A percentile compares a stretch with the other conserved stretches of the same genome.
Conservation (phyloP, 208 protist species). For the Acanthamoeba triangularis region DNA sequence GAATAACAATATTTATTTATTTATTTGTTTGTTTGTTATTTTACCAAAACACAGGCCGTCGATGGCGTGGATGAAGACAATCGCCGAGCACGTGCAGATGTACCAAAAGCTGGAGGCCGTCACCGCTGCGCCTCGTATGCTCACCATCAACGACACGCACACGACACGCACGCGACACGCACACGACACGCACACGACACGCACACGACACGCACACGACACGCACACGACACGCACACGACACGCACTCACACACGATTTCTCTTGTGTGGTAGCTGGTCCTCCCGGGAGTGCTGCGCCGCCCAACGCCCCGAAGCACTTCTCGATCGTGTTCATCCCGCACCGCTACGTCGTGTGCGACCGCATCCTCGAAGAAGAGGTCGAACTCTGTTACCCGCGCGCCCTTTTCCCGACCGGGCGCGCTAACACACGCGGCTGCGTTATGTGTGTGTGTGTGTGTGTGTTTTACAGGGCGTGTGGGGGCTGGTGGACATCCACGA, state of each 20-base stretch:
- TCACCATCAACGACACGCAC: too few relatives aligned
- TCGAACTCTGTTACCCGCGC: not conserved
- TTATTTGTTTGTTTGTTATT: not conserved
- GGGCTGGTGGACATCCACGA: constrained; percentile 57
- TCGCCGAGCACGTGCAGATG: constrained; percentile 43
- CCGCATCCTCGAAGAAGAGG: constrained; percentile 42
- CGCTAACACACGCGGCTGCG: not conserved
- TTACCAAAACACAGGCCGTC: not conserved
- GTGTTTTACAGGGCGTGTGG: constrained; percentile 22
- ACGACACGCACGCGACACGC: too few relatives aligned
- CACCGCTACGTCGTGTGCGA: constrained; percentile 52
- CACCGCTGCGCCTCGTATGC: not conserved
- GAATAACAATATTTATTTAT: not conserved
- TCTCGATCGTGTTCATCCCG: constrained; percentile 35
- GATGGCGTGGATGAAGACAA: constrained; percentile 34
- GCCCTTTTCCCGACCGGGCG: too few relatives aligned
- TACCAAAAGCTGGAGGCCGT: constrained; percentile 27
- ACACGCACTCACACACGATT: not conserved
- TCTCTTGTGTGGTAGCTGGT: not conserved
- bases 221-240: not conserved
- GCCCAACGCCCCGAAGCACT: not conserved
- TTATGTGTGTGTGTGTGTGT: not conserved
- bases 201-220: too few relatives aligned
- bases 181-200: too few relatives aligned
- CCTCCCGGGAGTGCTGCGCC: not conserved